A percentile compares a stretch with the other conserved stretches of the same genome.
Conservation (phyloP, 78 protist genomes). For the Emiliania huxleyi region DNA sequence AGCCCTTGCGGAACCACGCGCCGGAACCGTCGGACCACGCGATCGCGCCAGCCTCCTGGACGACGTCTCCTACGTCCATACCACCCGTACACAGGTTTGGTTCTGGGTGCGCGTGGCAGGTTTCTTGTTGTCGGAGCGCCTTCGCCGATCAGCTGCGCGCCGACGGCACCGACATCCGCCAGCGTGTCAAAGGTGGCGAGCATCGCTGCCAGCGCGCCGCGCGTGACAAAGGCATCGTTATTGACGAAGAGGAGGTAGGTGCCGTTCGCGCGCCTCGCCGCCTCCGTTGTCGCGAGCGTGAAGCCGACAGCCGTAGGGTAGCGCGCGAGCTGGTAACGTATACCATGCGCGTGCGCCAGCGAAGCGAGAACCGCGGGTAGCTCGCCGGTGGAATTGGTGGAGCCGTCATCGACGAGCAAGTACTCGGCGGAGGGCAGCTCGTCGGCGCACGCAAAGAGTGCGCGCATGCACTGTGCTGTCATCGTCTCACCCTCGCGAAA, state of each 20-base stretch:
- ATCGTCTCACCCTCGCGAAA: not conserved
- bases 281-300: not conserved
- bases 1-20: not conserved
- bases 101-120: no score
- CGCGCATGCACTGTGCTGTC: not conserved
- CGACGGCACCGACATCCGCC: not conserved
- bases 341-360: not conserved
- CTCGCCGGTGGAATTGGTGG: not conserved
- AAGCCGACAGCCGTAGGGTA: not conserved
- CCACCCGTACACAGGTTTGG: no score
- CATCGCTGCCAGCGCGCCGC: not conserved
- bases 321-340: not conserved
- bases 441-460: not conserved
- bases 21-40: not conserved
- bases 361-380: not conserved
- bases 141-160: not conserved
- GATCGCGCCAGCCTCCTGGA: not conserved
- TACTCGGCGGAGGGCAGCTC: not conserved
- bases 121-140: no score
- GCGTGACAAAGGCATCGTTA: not conserved
- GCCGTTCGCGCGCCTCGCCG: slow-evolving; percentile 27
- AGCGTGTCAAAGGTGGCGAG: not conserved
- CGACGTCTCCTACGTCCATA: no score
- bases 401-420: not conserved
- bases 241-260: not conserved